A percentile compares a stretch with the other conserved stretches of the same genome.
These are phyloP conservation scores for Xylaria curta DNA, from an alignment of 495 filamentous ascomycete species.

Conservation along the genomic window DNA sequence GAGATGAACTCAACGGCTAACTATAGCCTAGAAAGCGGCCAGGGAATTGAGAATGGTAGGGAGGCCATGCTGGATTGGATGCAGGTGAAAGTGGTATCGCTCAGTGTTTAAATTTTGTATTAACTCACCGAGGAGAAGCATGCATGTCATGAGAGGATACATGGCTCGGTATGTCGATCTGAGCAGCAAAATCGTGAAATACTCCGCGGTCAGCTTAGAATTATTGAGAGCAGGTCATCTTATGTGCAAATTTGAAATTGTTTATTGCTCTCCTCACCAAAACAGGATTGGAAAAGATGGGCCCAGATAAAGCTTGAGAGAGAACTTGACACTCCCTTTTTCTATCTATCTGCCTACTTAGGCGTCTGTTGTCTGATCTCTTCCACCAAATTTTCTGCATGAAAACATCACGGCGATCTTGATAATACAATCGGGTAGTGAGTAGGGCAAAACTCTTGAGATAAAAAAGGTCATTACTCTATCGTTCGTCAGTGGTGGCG, in stretches of 20 bases:
- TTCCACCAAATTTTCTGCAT: neutral
- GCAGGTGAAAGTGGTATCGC: constrained; percentile 16
- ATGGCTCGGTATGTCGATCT: no score
- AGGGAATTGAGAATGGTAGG: constrained; percentile 36
- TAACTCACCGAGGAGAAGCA: no score
- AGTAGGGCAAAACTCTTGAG: neutral
- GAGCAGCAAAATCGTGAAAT: no score
- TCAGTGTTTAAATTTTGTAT: neutral
- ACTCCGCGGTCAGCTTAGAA: neutral
- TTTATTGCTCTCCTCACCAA: neutral
- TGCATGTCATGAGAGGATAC: no score
- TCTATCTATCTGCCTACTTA: neutral
- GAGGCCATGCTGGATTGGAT: constrained; percentile 37
- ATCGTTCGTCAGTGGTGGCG: neutral
- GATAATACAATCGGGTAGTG: neutral
- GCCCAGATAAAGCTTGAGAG: neutral
- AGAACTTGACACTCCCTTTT: neutral
- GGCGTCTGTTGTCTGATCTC: neutral
- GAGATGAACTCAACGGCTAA: neutral
- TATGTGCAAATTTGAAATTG: neutral
- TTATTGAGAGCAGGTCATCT: neutral
- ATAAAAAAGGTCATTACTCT: no score
- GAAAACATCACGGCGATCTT: neutral
- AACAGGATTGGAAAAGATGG: neutral
- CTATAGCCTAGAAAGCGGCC: constrained; percentile 32